phyloP scores from a whole-genome alignment of 78 protist genomes.

The Dictyostelium intermedium region DNA sequence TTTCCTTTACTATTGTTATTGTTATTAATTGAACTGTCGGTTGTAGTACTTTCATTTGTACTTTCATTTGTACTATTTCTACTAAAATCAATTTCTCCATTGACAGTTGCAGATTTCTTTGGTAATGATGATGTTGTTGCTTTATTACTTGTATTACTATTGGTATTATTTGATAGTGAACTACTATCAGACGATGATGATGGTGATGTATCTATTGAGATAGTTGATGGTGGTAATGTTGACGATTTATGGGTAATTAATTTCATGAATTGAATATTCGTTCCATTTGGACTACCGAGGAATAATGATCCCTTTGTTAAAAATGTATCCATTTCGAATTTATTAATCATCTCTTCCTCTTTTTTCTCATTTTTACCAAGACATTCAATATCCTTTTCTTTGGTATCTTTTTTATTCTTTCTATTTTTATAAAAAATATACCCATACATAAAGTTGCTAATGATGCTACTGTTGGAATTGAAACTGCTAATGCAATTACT shows the following conservation, averaged over 20 bases:
- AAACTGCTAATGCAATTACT: not conserved
- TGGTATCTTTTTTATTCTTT: not conserved
- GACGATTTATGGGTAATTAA: not conserved
- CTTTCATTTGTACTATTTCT: not conserved
- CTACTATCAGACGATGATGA: not conserved
- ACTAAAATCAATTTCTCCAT: not conserved
- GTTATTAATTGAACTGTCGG: not conserved
- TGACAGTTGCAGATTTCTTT: not conserved
- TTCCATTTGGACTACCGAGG: not conserved
- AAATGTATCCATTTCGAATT: not conserved
- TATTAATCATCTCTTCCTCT: not conserved
- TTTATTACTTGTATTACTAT: not conserved
- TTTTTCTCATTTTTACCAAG: not conserved
- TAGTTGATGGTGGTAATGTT: not conserved
- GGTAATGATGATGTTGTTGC: not conserved
- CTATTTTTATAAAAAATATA: not conserved
- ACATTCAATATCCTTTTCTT: not conserved
- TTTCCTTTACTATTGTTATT: not conserved
- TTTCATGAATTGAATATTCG: not conserved
- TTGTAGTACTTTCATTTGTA: not conserved
- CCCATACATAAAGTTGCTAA: not conserved
- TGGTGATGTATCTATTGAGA: not conserved
- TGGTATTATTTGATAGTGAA: not conserved
- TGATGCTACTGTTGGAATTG: not conserved
- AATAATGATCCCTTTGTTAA: not conserved